Base-by-base conservation (phyloP, 2,329 filamentous ascomycete genomes). In the Cladosporium sp. region DNA sequence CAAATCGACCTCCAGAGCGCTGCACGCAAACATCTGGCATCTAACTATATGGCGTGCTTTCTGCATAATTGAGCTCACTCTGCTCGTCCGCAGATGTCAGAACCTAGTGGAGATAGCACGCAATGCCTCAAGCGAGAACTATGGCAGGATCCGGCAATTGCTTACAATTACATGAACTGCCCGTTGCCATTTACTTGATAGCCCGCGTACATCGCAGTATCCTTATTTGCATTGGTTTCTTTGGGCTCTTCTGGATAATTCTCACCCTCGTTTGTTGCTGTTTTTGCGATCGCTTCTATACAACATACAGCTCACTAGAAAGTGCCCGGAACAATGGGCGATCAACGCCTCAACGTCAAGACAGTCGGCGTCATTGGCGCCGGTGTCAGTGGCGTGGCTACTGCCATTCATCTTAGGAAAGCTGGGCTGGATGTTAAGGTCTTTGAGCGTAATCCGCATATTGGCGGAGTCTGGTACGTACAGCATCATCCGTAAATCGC, bases 401-500 rank as follows among this genome's bases (percentile, higher is more conserved):
- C 81, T 53, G 82, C 81, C 32, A 78, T 78, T 18, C 80, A 85
- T 74, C 74, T 85, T n/a, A 75, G 78, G 30, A 73, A 74, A 54
- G 75, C 76, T 8, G 82, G 81, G 0, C 63, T 84, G 5, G 77
- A 85, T 10, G 82, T 86, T 1, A 82, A 79, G 0, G 80, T 88
- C 0, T 87, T 84, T 67, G 85, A 88, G 67, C 78, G 86, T 63
- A 82, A 79, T 5, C 76, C 77, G 62, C 79, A 76, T 18, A 78
- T 81, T n/a, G 85, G 86, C 2, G 85, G 86, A 16, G 80, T 86
- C 30, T 88, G 86, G 85, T 85, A 76, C 58, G 79, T 70, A 21
- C 14, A 32, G 4, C 16, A n/a, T 1, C 23, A 2, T 13, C 2
- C 5, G 16, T 3, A 23, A 18, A 1, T 21, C 14, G 10, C 28